Evolutionary conservation across 306 rosid genomes (phyloP), one percentile per base, ranked within the genome.

Genomic region (Sindora glabra): DNA sequence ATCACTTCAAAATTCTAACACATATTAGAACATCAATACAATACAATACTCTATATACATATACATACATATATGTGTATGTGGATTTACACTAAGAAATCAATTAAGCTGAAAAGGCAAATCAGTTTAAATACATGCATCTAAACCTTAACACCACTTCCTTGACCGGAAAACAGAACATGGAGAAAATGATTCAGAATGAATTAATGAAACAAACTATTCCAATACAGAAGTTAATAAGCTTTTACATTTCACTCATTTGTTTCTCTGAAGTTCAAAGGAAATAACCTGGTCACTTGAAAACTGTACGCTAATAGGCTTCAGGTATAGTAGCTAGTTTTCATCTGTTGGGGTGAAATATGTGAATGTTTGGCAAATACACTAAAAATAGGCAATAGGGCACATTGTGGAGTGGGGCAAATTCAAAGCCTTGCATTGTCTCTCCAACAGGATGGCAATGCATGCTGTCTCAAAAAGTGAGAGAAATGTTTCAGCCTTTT

Each of bases 381-480:
- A 45, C 9, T 51, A 49, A 8, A 48, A 46, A 70, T 10, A 23
- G 46, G 19, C 44, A 51, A 34, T 14, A n/a, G n/a, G 81, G 48
- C 80, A 72, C 78, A 69, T 71, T 70, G 75, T 72, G 77, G 61
- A 68, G 65, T 36, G 27, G 5, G 6, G 39, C 8, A 9, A 29
- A 29, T 54, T 61, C 59, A 26, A 53, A 59, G 32, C 64, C 59
- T 64, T 71, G 21, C 15, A 10, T 22, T 38, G 56, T 45, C 58
- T 59, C 56, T 64, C 57, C 59, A 56, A 23, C 23, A 52, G 66
- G 27, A 49, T 48, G 56, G 62, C 45, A 71, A 56, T 18, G 75
- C 48, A 70, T 69, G 65, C 33, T 64, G 86, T 82, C 74, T 4
- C 74, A 36, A 70, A 84, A 77, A 84, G 83, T 9, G 63, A 77